Evolutionary conservation across 2,329 filamentous ascomycete genomes (phyloP), one percentile per base, ranked within the genome.

Genomic region (Colletotrichum gigasporum): DNA sequence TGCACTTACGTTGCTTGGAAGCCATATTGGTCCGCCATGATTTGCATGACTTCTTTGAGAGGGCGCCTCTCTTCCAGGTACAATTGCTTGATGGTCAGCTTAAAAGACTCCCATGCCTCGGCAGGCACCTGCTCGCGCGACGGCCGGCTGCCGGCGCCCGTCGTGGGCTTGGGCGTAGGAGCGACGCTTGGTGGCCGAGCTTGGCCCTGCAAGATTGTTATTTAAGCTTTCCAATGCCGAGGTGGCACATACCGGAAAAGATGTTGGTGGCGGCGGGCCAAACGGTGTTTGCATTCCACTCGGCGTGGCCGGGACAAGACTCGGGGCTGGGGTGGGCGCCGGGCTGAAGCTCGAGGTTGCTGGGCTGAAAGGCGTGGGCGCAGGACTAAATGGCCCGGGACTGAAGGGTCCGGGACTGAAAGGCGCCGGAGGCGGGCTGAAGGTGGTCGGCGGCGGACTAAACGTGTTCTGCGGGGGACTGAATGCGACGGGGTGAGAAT

Each of bases 41-140:
- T 80, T 20, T 76, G 70, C 79, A 83, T 84, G 67, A 84, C 82
- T 72, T 84, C 81, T 68, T 84, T 84, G n/a, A 84, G 74, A 3
- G 82, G 82, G 37, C 79, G 80, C 52, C 82, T 77, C 66, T 84
- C 80, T 20, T 84, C 82, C 5, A 84, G 74, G 65, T 84, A 84
- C 32, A 84, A 63, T 9, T 74, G 71, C 41, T 79, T 77, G 47
- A 84, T 84, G 5, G 76, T 80, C 45, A 73, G 70, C 69, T 84
- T 84, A 62, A 81, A 78, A 26, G 78, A 74, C 67, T 84, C 82
- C 82, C 82, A 84, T 39, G 78, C 74, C 67, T 82, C 80, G 20
- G 78, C 78, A 65, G 80, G 79, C 52, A 82, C 79, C 68, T 80
- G 78, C 67, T 82, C 79, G 63, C 80, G 71, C 47, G 79, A 78